Conservation (phyloP, 2,329 filamentous ascomycete species). For the Trichoderma endophyticum region DNA sequence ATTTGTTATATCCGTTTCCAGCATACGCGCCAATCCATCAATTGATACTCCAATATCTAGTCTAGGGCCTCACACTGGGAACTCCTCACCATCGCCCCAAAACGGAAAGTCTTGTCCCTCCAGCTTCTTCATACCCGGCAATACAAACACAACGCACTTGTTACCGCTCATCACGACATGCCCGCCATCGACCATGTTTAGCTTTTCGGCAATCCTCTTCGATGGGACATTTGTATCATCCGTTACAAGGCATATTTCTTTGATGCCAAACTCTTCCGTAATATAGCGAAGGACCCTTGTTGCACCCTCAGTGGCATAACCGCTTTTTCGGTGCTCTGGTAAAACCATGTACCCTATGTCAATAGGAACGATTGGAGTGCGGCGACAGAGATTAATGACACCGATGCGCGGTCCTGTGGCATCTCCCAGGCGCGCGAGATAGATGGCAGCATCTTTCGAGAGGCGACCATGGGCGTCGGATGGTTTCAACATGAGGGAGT, state of each 20-base stretch:
- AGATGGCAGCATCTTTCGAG: neutral
- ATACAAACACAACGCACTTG: neutral
- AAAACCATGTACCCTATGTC: neutral
- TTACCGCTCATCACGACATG: neutral
- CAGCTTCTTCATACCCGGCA: neutral
- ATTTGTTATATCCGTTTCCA: neutral
- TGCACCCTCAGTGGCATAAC: neutral
- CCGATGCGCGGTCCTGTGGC: neutral
- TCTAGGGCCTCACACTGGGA: neutral
- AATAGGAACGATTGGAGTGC: neutral
- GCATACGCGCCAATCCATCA: neutral
- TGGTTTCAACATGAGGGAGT: neutral
- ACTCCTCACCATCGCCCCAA: neutral
- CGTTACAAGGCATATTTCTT: neutral
- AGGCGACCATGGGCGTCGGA: neutral
- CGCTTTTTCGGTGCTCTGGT: neutral
- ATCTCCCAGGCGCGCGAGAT: neutral
- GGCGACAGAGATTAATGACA: neutral
- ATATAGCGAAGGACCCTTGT: neutral
- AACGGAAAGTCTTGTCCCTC: neutral
- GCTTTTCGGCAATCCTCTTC: neutral
- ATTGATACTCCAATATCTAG: neutral
- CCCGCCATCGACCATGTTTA: neutral
- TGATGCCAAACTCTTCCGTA: neutral
- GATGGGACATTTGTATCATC: neutral